These are phyloP conservation scores for Clavulina sp. DNA, from an alignment of 768 basidiomycete species.

Conservation along the genomic window DNA sequence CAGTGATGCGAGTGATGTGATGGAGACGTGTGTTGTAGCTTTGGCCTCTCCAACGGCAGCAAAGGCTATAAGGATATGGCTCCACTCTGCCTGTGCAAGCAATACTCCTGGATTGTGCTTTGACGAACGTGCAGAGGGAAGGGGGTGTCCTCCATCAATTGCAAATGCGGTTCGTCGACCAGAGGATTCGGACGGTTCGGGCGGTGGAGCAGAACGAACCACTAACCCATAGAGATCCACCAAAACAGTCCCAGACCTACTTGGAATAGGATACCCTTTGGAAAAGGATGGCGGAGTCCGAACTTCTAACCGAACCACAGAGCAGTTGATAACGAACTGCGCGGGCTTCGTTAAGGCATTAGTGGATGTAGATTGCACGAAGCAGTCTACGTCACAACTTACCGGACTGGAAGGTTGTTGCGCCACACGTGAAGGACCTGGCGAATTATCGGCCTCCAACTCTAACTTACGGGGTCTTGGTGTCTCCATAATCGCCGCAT, in stretches of 20 bases:
- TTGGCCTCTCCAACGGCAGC: not conserved
- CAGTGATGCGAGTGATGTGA: no score
- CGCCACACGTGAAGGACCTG: no score
- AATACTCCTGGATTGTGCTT: no score
- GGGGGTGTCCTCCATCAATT: no score
- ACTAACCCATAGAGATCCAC: constrained; percentile 15
- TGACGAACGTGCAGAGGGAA: no score
- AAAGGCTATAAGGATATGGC: not conserved
- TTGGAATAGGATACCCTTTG: constrained; percentile 3
- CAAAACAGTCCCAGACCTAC: constrained; percentile 16
- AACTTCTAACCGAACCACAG: not conserved
- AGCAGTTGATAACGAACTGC: not conserved
- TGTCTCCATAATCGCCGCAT: not conserved
- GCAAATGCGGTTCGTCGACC: no score
- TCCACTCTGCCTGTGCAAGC: no score
- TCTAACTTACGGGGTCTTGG: not conserved
- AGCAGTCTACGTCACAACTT: not conserved
- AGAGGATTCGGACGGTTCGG: no score
- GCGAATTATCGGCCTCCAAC: not conserved
- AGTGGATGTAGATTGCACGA: not conserved
- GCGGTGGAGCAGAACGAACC: constrained; percentile 11
- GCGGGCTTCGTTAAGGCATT: not conserved
- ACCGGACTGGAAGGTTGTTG: no score
- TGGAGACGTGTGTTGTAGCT: not conserved
- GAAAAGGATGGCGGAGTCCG: not conserved